These are phyloP conservation scores for Malus domestica DNA, from an alignment of 306 rosid species.

Conservation along the genomic window ASM211411v1 NC_041803.1:1284001-1284500, in stretches of 20 bases:
- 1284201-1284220: neutral
- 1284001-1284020: too few species aligned
- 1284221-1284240: constrained; percentile 3
- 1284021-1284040: neutral
- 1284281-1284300: constrained; percentile 12
- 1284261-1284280: neutral
- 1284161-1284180: constrained; percentile 4
- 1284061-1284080: neutral
- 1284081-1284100: neutral
- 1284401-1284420: too few species aligned
- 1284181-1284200: neutral
- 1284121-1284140: neutral
- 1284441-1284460: too few species aligned
- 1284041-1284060: neutral
- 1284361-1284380: neutral
- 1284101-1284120: neutral
- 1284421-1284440: too few species aligned
- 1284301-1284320: neutral
- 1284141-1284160: constrained; percentile 3
- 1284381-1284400: too few species aligned
- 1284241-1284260: constrained; percentile 3
- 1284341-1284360: neutral
- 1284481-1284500: too few species aligned
- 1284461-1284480: too few species aligned
- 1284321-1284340: neutral